Evolutionary conservation across 495 filamentous ascomycete genomes (phyloP).

Genomic region (Oidiodendron maius): DNA sequence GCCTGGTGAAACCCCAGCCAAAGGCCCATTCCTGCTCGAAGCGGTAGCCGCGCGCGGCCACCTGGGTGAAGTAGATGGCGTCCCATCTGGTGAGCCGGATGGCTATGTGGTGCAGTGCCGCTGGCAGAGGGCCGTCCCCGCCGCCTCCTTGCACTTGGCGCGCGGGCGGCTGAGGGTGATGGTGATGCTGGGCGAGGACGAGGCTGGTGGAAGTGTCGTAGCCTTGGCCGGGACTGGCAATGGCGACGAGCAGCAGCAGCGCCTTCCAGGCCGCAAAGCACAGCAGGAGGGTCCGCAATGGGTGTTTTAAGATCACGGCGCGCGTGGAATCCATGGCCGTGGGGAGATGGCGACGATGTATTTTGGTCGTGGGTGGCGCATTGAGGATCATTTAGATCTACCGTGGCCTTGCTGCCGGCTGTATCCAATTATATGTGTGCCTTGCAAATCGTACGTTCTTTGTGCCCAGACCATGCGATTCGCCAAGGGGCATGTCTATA

Average conservation of each 20-base stretch:
- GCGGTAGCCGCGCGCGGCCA: conserved; percentile 64
- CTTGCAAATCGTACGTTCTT: no score
- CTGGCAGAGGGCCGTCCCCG: conserved; percentile 40
- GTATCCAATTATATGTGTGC: no score
- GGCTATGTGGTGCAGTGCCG: conserved; percentile 34
- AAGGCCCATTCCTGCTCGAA: conserved; percentile 99
- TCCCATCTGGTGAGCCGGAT: conserved; percentile 81
- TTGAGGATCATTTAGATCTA: no score
- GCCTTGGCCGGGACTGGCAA: conserved; percentile 59
- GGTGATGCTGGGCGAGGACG: conserved; percentile 25
- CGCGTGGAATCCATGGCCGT: no score
- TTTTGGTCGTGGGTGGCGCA: no score
- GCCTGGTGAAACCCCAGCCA: conserved; percentile 36
- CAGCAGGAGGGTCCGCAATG: conserved; percentile 12
- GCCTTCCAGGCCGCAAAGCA: conserved; percentile 63
- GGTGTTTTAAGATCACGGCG: conserved; percentile 7
- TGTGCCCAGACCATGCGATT: no score
- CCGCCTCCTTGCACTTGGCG: no score
- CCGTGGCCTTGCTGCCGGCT: no score
- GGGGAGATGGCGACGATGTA: no score
- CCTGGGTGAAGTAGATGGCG: conserved; percentile 75
- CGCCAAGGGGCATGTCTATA: no score
- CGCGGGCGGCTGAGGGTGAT: conserved; percentile 58
- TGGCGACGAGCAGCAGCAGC: conserved; percentile 58
- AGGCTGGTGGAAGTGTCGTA: conserved; percentile 87